These are phyloP conservation scores for Ramichloridium luteum DNA, from an alignment of 2,329 filamentous ascomycete species.

Conservation along the genomic window DNA sequence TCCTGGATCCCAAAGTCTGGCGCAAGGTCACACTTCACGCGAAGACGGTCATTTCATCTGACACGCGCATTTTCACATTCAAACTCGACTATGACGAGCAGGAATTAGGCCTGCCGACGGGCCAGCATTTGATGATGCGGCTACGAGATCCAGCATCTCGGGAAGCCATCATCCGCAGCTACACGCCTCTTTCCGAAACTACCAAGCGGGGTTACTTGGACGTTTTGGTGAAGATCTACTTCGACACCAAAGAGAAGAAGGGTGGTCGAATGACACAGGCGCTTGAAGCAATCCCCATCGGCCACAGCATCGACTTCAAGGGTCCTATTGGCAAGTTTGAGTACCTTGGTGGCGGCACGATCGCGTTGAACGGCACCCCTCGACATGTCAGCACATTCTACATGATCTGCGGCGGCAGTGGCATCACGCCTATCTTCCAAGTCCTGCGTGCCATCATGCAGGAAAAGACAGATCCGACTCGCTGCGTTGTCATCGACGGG, in stretches of 20 bases:
- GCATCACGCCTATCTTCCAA: conserved; percentile 84
- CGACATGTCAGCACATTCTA: conserved; percentile 55
- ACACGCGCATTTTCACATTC: conserved; percentile 74
- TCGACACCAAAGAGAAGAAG: conserved; percentile 41
- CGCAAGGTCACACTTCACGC: conserved; percentile 55
- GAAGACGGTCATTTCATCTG: conserved; percentile 59
- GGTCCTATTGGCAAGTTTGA: conserved; percentile 78
- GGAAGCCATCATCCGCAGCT: conserved; percentile 69
- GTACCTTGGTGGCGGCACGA: conserved; percentile 57
- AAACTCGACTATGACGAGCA: conserved; percentile 60
- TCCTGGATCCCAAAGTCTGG: conserved; percentile 64
- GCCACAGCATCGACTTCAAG: conserved; percentile 70
- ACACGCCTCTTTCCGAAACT: conserved; percentile 67
- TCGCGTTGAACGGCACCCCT: conserved; percentile 45
- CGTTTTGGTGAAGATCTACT: conserved; percentile 75
- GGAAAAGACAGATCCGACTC: conserved; percentile 50
- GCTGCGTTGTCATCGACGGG: conserved; percentile 63
- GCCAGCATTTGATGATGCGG: conserved; percentile 78
- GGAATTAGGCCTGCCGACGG: conserved; percentile 62
- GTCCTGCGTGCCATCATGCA: conserved; percentile 63
- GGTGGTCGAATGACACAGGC: conserved; percentile 77
- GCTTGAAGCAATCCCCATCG: conserved; percentile 59
- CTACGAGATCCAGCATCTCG: conserved; percentile 57
- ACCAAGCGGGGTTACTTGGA: conserved; percentile 52
- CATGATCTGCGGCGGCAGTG: conserved; percentile 83